phyloP scores from a whole-genome alignment of 2,329 filamentous ascomycete species.

The Biscogniauxia mediterranea region DNA sequence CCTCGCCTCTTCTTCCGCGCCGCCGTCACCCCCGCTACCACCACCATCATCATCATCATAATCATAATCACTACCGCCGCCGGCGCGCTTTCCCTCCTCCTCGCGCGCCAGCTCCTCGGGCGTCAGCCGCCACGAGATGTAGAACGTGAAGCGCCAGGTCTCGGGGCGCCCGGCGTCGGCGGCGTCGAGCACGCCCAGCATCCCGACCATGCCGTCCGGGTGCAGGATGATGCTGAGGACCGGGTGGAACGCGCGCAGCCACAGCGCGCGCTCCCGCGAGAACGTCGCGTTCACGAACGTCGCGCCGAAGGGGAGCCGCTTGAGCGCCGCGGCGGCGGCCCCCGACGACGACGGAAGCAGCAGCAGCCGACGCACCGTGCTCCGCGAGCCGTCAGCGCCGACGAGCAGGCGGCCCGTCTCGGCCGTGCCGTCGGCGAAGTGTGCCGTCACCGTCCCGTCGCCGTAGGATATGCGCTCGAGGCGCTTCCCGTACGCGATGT shows the following conservation, averaged over 20 bases:
- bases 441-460: constrained; percentile 27
- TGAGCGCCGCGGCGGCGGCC: constrained; percentile 27
- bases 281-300: constrained; percentile 44
- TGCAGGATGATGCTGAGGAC: constrained; percentile 42
- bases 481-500: constrained; percentile 39
- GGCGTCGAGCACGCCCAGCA: constrained; percentile 45
- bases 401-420: constrained; percentile 31
- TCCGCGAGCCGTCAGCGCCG: constrained; percentile 35
- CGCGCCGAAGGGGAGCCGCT: constrained; percentile 41
- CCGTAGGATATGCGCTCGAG: constrained; percentile 34
- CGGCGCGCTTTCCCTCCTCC: constrained; percentile 30
- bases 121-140: constrained; percentile 43
- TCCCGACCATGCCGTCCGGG: constrained; percentile 42
- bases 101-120: constrained; percentile 41
- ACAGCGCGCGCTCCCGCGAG: constrained; percentile 41
- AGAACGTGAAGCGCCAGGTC: constrained; percentile 46
- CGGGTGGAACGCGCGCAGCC: constrained; percentile 43
- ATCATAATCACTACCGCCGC: constrained; percentile 4
- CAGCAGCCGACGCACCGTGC: constrained; percentile 28
- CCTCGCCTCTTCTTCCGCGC: neutral
- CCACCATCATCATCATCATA: constrained; percentile 20
- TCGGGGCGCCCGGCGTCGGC: constrained; percentile 37
- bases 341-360: constrained; percentile 25
- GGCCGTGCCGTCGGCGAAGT: constrained; percentile 33
- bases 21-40: too few relatives aligned